A percentile compares a stretch with the other conserved stretches of the same genome.
Conservation (phyloP, 2,329 filamentous ascomycete species). For the Zymoseptoria crescenta region DNA sequence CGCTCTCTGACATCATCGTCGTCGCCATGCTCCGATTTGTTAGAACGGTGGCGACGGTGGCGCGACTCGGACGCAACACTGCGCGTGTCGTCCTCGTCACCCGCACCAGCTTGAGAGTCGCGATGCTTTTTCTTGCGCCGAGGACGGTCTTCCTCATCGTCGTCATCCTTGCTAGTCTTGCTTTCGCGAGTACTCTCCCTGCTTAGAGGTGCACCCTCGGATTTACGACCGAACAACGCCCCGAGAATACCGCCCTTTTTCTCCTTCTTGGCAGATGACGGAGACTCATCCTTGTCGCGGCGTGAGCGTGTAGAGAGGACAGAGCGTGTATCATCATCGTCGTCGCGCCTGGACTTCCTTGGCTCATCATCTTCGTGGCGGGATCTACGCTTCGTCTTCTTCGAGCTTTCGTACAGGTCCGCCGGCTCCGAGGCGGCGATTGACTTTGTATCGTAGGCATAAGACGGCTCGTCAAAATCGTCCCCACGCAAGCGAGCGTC, state of each 20-base stretch:
- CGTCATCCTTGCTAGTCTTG: conserved; percentile 23
- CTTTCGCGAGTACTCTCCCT: conserved; percentile 17
- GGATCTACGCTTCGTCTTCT: conserved; percentile 34
- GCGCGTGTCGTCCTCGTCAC: conserved; percentile 17
- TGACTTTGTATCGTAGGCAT: conserved; percentile 33
- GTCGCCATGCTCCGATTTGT: conserved; percentile 8
- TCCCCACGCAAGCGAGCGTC: conserved; percentile 26
- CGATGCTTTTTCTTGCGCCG: conserved; percentile 37
- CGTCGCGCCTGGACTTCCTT: conserved; percentile 20
- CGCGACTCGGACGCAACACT: conserved; percentile 21
- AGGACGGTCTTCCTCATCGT: conserved; percentile 39
- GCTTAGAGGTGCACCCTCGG: conserved; percentile 20
- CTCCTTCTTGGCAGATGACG: conserved; percentile 32
- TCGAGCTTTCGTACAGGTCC: conserved; percentile 32
- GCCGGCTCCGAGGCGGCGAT: conserved; percentile 36
- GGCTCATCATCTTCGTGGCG: conserved; percentile 30
- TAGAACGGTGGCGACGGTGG: conserved; percentile 11
- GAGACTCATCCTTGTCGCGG: conserved; percentile 31
- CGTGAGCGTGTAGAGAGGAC: conserved; percentile 34
- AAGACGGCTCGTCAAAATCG: conserved; percentile 28
- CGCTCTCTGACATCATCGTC: conserved; percentile 20
- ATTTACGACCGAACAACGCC: conserved; percentile 38
- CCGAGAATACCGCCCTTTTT: conserved; percentile 41
- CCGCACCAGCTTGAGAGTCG: conserved; percentile 24
- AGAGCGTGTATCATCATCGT: conserved; percentile 37